Conservation (phyloP, 2,329 filamentous ascomycete genomes). For the Acephala macrosclerotiorum region DNA sequence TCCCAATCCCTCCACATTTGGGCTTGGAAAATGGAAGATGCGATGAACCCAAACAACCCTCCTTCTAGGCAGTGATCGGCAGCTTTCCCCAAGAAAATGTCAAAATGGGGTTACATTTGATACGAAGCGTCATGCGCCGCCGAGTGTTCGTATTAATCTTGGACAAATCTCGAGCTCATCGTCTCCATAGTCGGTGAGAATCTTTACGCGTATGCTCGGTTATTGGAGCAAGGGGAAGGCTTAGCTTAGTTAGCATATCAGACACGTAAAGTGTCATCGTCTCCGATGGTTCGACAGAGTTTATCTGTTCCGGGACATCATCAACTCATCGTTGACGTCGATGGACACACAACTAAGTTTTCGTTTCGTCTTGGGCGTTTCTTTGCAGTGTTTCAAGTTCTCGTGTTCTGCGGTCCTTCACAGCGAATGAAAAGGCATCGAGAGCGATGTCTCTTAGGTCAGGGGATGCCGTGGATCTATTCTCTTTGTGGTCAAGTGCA, state of each 20-base stretch:
- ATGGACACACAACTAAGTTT: no score
- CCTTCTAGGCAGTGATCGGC: background rate
- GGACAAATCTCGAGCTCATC: background rate
- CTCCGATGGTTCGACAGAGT: background rate
- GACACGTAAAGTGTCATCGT: background rate
- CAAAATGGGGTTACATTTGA: background rate
- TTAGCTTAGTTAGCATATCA: background rate
- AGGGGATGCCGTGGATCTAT: conserved; percentile 19
- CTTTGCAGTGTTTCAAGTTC: conserved; percentile 17
- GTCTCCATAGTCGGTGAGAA: conserved; percentile 12
- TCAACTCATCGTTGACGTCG: no score
- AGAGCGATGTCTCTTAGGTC: background rate
- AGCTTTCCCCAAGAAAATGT: background rate
- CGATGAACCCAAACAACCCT: background rate
- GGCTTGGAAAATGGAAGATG: background rate
- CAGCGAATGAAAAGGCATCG: background rate
- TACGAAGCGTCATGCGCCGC: conserved; percentile 20
- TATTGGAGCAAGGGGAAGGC: background rate
- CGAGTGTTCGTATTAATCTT: conserved; percentile 7
- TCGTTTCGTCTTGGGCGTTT: conserved; percentile 5
- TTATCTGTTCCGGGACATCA: background rate
- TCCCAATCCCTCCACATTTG: background rate
- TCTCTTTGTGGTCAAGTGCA: conserved; percentile 10
- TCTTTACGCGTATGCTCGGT: conserved; percentile 4
- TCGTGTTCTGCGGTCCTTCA: conserved; percentile 16